Percentiles rank a stretch among this genome's conserved stretches.
These are phyloP conservation scores for Crotalaria pallida DNA, from an alignment of 306 rosid species.

Conservation along the genomic window DNA sequence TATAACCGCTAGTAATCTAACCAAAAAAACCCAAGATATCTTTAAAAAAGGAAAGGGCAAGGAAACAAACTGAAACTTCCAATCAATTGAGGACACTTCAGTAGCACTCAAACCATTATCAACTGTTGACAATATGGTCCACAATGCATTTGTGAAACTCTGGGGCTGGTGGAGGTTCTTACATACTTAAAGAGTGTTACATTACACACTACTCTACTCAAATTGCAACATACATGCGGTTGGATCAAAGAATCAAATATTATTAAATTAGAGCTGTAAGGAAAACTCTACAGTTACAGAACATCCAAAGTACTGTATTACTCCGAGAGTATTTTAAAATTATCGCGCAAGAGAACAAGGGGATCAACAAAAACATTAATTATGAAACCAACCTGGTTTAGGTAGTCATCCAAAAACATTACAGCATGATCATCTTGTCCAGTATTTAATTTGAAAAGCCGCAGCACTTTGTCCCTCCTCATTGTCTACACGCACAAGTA, in stretches of 20 bases:
- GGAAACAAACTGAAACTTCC: not conserved
- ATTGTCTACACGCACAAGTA: conserved; percentile 44
- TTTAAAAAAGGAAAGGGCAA: not conserved
- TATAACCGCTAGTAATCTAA: not conserved
- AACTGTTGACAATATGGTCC: conserved; percentile 6
- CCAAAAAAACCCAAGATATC: not conserved
- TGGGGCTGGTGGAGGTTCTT: too few relatives aligned
- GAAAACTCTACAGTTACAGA: too few relatives aligned
- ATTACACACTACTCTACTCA: too few relatives aligned
- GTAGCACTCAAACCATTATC: not conserved
- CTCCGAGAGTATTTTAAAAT: too few relatives aligned
- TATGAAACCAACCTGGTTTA: conserved; percentile 57
- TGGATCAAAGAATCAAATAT: too few relatives aligned
- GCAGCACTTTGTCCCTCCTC: conserved; percentile 74
- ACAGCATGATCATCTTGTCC: conserved; percentile 92
- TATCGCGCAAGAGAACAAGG: too few relatives aligned
- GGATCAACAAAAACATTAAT: not conserved
- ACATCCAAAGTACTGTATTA: too few relatives aligned
- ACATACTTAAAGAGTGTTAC: too few relatives aligned
- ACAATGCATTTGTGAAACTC: not conserved
- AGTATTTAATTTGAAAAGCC: conserved; percentile 76
- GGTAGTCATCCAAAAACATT: conserved; percentile 80
- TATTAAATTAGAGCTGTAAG: too few relatives aligned
- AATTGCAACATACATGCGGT: too few relatives aligned
- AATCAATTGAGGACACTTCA: not conserved